phyloP scores from a whole-genome alignment of 768 basidiomycete species.

The Leccinum aurantiacum region DNA sequence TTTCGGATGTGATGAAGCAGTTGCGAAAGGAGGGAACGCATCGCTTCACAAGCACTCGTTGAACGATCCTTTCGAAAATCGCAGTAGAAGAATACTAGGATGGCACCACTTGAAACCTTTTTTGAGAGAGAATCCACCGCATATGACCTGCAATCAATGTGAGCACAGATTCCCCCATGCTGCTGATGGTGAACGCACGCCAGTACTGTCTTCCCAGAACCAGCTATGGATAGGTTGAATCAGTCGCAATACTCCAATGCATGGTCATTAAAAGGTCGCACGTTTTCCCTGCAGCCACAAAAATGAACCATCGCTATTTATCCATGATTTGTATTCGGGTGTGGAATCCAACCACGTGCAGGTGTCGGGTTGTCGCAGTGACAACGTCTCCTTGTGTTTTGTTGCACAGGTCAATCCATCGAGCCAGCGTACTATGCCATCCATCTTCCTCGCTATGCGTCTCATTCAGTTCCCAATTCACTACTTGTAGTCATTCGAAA shows the following conservation, averaged over 20 bases:
- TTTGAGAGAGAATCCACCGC: constrained; percentile 7
- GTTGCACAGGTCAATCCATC: constrained; percentile 11
- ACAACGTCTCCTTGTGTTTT: constrained; percentile 13
- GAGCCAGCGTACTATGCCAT: constrained; percentile 9
- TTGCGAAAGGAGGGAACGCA: constrained; percentile 20
- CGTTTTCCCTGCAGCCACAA: constrained; percentile 23
- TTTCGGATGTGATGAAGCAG: constrained; percentile 6
- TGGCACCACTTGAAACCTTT: neutral
- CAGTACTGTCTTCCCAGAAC: constrained; percentile 21
- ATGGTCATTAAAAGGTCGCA: neutral
- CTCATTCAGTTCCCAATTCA: neutral
- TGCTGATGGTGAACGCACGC: constrained; percentile 6
- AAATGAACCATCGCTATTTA: neutral
- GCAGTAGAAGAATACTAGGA: constrained; percentile 18
- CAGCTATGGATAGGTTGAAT: constrained; percentile 5
- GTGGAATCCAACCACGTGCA: constrained; percentile 11
- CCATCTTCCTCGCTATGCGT: constrained; percentile 7
- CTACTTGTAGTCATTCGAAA: neutral
- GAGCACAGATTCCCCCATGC: neutral
- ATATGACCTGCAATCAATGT: constrained; percentile 2
- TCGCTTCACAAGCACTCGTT: constrained; percentile 4
- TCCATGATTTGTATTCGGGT: constrained; percentile 10
- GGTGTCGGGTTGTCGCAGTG: constrained; percentile 13
- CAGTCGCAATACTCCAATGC: neutral
- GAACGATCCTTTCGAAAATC: constrained; percentile 14